These are phyloP conservation scores for Apiospora malaysiana DNA, from an alignment of 2,329 filamentous ascomycete genomes.

Conservation along the genomic window DNA sequence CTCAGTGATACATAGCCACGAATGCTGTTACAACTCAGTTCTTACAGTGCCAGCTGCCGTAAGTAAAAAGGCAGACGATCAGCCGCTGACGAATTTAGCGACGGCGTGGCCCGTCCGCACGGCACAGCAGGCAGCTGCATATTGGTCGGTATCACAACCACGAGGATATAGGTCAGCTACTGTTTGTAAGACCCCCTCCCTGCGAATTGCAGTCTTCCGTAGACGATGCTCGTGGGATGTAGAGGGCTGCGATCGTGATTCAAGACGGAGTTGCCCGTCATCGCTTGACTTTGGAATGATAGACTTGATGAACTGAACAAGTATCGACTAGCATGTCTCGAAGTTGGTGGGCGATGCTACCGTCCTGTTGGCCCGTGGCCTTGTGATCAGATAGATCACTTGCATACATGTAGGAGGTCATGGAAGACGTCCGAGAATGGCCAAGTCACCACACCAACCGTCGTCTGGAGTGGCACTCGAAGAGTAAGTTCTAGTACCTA, in stretches of 20 bases:
- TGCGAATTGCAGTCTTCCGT: background rate
- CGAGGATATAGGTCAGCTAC: background rate
- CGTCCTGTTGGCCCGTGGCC: background rate
- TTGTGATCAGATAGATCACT: background rate
- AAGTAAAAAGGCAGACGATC: background rate
- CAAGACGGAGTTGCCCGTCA: background rate
- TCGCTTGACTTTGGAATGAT: background rate
- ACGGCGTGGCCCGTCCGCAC: constrained; percentile 1
- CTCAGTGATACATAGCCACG: background rate
- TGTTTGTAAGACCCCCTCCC: background rate
- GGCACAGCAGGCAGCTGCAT: background rate
- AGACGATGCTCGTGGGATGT: background rate
- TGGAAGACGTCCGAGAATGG: background rate
- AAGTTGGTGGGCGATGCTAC: background rate
- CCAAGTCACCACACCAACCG: background rate
- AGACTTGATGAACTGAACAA: background rate
- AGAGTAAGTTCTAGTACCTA: background rate
- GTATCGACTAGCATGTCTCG: background rate
- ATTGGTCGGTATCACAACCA: background rate
- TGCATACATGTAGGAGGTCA: constrained; percentile 12
- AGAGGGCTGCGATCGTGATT: background rate
- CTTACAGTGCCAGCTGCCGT: background rate
- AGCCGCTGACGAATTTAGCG: background rate
- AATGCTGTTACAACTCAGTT: background rate
- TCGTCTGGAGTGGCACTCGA: background rate